Conservation (phyloP, 2,329 filamentous ascomycete species). For the Penicillium concentricum region DNA sequence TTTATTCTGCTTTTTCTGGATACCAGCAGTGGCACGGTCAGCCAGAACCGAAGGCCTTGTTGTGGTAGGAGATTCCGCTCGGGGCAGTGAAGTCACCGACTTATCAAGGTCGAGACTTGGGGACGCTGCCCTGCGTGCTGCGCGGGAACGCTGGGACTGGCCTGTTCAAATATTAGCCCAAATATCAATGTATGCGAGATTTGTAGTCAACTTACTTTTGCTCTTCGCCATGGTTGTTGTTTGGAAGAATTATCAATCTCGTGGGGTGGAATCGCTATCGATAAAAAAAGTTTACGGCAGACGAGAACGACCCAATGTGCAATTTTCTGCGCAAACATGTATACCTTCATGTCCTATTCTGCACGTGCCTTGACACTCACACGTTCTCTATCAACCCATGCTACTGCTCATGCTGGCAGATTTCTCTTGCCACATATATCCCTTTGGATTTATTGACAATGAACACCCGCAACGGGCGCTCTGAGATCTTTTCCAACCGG, state of each 20-base stretch:
- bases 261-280: constrained; percentile 36
- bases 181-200: background rate
- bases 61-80: constrained; percentile 39
- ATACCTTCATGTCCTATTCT: constrained; percentile 9
- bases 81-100: constrained; percentile 46
- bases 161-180: constrained; percentile 37
- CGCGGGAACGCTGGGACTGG: constrained; percentile 56
- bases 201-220: constrained; percentile 27
- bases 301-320: constrained; percentile 26
- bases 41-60: constrained; percentile 49
- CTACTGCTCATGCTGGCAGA: constrained; percentile 17
- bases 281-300: constrained; percentile 37
- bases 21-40: constrained; percentile 51
- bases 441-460: constrained; percentile 30
- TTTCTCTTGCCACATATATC: constrained; percentile 22
- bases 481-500: constrained; percentile 30
- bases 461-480: constrained; percentile 35
- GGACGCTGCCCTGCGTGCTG: constrained; percentile 57
- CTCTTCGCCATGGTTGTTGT: constrained; percentile 41
- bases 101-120: constrained; percentile 55
- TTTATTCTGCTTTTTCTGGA: constrained; percentile 53
- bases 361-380: constrained; percentile 1
- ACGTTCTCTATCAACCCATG: background rate
- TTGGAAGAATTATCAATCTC: constrained; percentile 20
- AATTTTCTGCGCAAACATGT: constrained; percentile 11